These are phyloP conservation scores for Leishmania guyanensis DNA, from an alignment of 208 protist genomes.

Conservation along the genomic window DNA sequence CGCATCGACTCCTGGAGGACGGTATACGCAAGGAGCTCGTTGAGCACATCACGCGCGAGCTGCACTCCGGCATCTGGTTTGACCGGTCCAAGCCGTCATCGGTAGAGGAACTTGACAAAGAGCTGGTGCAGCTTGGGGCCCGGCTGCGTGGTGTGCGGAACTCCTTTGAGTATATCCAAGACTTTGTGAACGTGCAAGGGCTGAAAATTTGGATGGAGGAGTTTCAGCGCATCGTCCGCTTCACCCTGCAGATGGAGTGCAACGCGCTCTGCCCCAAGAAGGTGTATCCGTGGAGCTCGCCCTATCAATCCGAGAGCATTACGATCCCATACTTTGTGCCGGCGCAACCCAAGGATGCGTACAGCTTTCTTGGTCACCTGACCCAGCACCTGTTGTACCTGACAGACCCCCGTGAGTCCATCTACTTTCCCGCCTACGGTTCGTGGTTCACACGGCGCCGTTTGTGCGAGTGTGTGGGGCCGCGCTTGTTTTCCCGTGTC, in stretches of 20 bases:
- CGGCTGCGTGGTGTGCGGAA: conserved; percentile 90
- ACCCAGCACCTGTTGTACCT: conserved; percentile 89
- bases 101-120: conserved; percentile 57
- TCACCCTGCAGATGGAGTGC: conserved; percentile 97
- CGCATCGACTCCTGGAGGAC: conserved; percentile 96
- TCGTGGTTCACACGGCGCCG: conserved; percentile 84
- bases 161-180: conserved; percentile 97
- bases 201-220: conserved; percentile 97
- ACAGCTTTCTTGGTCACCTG: conserved; percentile 93
- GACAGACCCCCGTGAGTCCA: conserved; percentile 72
- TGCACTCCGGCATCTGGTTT: conserved; percentile 78
- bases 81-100: conserved; percentile 44
- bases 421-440: conserved; percentile 83
- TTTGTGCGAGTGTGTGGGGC: conserved; percentile 79
- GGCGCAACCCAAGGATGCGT: conserved; percentile 32
- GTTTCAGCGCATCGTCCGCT: conserved; percentile 95
- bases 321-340: conserved; percentile 92
- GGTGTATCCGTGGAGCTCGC: conserved; percentile 85
- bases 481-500: conserved; percentile 86
- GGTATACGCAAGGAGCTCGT: conserved; percentile 96
- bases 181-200: conserved; percentile 98
- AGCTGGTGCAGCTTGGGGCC: conserved; percentile 72
- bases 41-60: conserved; percentile 68
- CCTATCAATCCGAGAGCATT: conserved; percentile 92
- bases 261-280: conserved; percentile 95